phyloP scores from a whole-genome alignment of 1,284 basidiomycete species.

The Trichosporon faecale region DNA sequence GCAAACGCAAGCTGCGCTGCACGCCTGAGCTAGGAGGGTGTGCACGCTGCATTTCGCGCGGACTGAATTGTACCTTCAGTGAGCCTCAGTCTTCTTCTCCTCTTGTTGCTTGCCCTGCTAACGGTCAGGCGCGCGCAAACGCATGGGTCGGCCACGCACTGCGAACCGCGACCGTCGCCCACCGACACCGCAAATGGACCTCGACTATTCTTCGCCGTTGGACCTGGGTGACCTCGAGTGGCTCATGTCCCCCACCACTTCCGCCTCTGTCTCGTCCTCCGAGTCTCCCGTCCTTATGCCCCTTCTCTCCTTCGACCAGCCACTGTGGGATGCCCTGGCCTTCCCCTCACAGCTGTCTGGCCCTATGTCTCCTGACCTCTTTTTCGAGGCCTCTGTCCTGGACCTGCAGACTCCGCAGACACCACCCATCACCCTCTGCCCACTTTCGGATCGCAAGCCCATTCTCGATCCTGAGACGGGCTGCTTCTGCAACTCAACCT shows the following conservation, averaged over 20 bases:
- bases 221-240: not conserved
- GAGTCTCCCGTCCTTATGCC: not conserved
- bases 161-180: not conserved
- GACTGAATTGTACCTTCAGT: not conserved
- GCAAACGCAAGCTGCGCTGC: slow-evolving; percentile 1
- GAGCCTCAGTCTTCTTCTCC: not conserved
- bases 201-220: not conserved
- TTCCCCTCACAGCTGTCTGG: not conserved
- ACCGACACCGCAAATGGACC: no score
- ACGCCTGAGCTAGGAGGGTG: not conserved
- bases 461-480: no score
- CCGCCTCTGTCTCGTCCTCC: not conserved
- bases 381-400: not conserved
- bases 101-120: not conserved
- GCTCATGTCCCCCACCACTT: not conserved
- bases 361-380: not conserved
- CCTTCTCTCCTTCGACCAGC: not conserved
- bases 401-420: no score
- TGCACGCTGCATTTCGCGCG: not conserved
- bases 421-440: no score
- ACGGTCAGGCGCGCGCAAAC: not conserved
- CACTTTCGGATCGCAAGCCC: no score
- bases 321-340: not conserved
- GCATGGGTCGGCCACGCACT: not conserved
- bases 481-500: not conserved